Conservation (phyloP, 768 basidiomycete genomes). For the Lactifluus volemus region DNA sequence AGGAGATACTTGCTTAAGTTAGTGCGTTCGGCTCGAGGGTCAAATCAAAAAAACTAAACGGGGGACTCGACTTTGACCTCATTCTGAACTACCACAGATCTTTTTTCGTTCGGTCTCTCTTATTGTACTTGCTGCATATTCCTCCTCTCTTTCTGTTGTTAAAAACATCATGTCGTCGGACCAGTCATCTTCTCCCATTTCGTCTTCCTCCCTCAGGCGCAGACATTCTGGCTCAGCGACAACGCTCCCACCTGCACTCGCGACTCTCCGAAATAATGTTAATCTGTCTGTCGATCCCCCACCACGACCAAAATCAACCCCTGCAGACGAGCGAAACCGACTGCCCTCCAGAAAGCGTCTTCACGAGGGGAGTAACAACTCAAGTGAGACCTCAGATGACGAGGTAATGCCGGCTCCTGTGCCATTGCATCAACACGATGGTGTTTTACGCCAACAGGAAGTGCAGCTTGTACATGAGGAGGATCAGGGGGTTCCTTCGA, state of each 20-base stretch:
- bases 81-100: not conserved
- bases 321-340: slow-evolving; percentile 48
- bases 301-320: slow-evolving; percentile 68
- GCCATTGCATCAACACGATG: not conserved
- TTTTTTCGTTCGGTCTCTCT: not conserved
- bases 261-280: slow-evolving; percentile 22
- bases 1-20: not conserved
- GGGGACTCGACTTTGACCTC: not conserved
- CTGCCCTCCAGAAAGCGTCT: slow-evolving; percentile 35
- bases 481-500: slow-evolving; percentile 42
- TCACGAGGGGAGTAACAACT: slow-evolving; percentile 12
- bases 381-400: slow-evolving; percentile 25
- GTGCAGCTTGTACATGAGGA: slow-evolving; percentile 19
- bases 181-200: not conserved
- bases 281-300: slow-evolving; percentile 36
- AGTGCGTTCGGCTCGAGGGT: too few species aligned
- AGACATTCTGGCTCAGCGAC: slow-evolving; percentile 54
- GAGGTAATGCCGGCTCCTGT: slow-evolving; percentile 39
- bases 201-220: slow-evolving; percentile 32
- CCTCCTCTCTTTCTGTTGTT: not conserved
- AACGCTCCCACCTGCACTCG: slow-evolving; percentile 25
- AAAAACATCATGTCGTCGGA: slow-evolving; percentile 9
- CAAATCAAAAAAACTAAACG: too few species aligned
- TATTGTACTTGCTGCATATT: not conserved
- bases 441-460: not conserved